Evolutionary conservation across 768 basidiomycete species (phyloP).

Genomic region (Suillus alpinus): DNA sequence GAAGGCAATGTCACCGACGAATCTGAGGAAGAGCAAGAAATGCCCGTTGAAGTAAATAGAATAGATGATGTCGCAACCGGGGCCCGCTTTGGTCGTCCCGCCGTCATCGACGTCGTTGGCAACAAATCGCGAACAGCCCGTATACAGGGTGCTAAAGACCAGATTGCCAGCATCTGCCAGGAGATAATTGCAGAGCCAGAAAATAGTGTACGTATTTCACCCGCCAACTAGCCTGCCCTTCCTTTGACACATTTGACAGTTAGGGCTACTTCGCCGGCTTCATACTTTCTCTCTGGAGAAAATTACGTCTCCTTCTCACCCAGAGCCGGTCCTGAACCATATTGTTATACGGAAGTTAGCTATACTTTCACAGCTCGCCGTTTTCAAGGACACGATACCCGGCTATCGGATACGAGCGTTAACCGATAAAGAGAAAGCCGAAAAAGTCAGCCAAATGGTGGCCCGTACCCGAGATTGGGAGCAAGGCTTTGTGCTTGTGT

Average conservation of each 20-base stretch:
- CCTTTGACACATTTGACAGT: conserved; percentile 41
- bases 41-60: conserved; percentile 22
- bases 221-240: neutral
- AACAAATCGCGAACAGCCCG: conserved; percentile 63
- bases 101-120: conserved; percentile 68
- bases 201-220: conserved; percentile 66
- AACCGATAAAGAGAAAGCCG: conserved; percentile 86
- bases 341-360: conserved; percentile 82
- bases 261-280: conserved; percentile 84
- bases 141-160: conserved; percentile 83
- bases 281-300: conserved; percentile 83
- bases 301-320: conserved; percentile 66
- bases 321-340: conserved; percentile 76
- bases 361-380: conserved; percentile 84
- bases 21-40: conserved; percentile 30
- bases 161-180: conserved; percentile 90
- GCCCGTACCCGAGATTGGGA: conserved; percentile 90
- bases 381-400: conserved; percentile 95
- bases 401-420: conserved; percentile 92
- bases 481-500: conserved; percentile 84
- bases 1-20: conserved; percentile 35
- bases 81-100: conserved; percentile 82
- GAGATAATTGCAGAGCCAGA: conserved; percentile 95
- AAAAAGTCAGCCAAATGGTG: conserved; percentile 94
- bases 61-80: conserved; percentile 79